These are phyloP conservation scores for Tetradesmus obliquus DNA, from an alignment of 139 green algal genomes.

Conservation along the genomic window DNA sequence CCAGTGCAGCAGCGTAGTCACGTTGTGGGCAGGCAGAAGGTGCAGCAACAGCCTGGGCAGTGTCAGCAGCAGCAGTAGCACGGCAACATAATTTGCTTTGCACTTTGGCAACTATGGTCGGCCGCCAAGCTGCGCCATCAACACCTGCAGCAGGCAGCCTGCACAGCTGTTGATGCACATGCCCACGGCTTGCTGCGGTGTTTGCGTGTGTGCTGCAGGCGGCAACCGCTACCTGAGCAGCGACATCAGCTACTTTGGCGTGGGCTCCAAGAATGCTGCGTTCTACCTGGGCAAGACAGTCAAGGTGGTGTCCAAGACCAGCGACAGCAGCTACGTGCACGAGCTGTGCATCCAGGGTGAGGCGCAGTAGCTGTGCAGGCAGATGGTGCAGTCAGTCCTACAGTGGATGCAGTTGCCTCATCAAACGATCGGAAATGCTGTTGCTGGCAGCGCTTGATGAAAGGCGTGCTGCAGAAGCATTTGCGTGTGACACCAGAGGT, in stretches of 20 bases:
- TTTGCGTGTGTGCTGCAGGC: background rate
- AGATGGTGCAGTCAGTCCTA: background rate
- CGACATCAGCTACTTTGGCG: slow-evolving; percentile 87
- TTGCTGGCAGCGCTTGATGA: too few relatives aligned
- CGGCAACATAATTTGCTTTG: too few relatives aligned
- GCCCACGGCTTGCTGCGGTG: background rate
- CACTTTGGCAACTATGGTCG: background rate
- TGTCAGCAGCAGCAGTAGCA: background rate
- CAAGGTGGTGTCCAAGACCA: slow-evolving; percentile 71
- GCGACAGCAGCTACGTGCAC: slow-evolving; percentile 63
- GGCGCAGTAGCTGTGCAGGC: background rate
- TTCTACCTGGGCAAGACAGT: slow-evolving; percentile 84
- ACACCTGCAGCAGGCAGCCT: background rate
- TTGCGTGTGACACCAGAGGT: background rate
- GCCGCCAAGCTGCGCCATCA: background rate
- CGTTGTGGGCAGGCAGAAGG: background rate
- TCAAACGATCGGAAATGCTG: too few relatives aligned
- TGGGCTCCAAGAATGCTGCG: slow-evolving; percentile 85
- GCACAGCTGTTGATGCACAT: background rate
- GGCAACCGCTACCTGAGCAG: slow-evolving; percentile 73
- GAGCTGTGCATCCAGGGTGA: slow-evolving; percentile 64
- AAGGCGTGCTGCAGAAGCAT: background rate
- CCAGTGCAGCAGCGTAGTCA: background rate
- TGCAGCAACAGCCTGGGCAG: background rate
- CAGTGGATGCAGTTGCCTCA: too few relatives aligned